phyloP scores from a whole-genome alignment of 163 green algal species.

The Prototheca cutis region DNA sequence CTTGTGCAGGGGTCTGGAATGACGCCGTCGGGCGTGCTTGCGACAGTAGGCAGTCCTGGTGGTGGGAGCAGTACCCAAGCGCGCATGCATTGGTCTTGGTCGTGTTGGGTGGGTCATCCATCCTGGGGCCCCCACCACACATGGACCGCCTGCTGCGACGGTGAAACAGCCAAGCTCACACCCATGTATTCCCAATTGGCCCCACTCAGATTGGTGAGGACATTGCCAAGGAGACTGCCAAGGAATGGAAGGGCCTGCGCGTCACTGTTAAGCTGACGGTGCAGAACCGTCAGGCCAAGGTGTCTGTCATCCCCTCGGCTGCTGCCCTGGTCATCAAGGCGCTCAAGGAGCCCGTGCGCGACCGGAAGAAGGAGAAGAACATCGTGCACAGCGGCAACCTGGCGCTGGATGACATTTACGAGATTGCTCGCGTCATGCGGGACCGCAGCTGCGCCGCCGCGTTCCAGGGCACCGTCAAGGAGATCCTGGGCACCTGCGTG shows the following conservation, averaged over 20 bases:
- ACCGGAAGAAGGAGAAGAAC: slow-evolving; percentile 99
- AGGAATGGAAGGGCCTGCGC: slow-evolving; percentile 98
- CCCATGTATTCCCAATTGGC: too few species aligned
- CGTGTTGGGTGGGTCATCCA: too few species aligned
- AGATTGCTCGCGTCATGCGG: slow-evolving; percentile 93
- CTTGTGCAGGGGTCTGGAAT: too few species aligned
- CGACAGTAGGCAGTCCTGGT: too few species aligned
- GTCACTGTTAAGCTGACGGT: slow-evolving; percentile 98
- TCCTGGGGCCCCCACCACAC: too few species aligned
- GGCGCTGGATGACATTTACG: slow-evolving; percentile 85
- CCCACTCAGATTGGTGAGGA: slow-evolving; percentile 71
- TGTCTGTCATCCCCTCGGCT: slow-evolving; percentile 92
- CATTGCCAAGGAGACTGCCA: slow-evolving; percentile 98
- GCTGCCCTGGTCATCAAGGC: slow-evolving; percentile 96
- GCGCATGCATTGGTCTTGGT: too few species aligned
- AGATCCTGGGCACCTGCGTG: slow-evolving; percentile 95
- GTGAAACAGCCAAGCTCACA: too few species aligned
- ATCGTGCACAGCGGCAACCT: slow-evolving; percentile 97
- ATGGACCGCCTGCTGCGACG: too few species aligned
- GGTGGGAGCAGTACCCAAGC: too few species aligned
- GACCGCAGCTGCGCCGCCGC: slow-evolving; percentile 77
- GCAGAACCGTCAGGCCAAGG: slow-evolving; percentile 97
- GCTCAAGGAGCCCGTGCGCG: slow-evolving; percentile 94
- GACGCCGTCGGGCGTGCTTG: too few species aligned
- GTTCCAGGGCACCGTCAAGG: slow-evolving; percentile 89